Evolutionary conservation across 2,329 filamentous ascomycete species (phyloP).

Genomic region (Apiospora hydei): DNA sequence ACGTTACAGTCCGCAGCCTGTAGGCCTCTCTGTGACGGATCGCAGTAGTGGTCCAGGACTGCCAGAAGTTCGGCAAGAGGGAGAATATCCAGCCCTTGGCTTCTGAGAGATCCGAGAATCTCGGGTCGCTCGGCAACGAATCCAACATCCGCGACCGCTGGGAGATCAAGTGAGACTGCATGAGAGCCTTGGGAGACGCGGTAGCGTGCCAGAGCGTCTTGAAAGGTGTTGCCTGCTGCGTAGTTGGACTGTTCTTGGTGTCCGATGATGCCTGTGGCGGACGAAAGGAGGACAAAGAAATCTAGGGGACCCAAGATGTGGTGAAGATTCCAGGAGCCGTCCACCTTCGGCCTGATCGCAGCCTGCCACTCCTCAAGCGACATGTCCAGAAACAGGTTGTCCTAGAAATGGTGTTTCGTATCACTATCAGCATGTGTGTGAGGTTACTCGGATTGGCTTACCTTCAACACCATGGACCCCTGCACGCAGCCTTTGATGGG

Average conservation of each 20-base stretch:
- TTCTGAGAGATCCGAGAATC: conserved; percentile 32
- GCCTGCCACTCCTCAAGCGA: neutral
- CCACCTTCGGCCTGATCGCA: conserved; percentile 1
- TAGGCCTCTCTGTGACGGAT: conserved; percentile 9
- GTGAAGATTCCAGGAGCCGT: conserved; percentile 16
- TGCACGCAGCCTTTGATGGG: conserved; percentile 31
- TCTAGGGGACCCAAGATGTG: neutral
- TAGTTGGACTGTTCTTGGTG: conserved; percentile 4
- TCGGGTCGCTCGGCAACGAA: conserved; percentile 36
- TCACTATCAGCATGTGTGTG: neutral
- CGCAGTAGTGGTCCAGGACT: conserved; percentile 38
- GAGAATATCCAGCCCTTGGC: conserved; percentile 28
- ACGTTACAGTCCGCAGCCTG: conserved; percentile 31
- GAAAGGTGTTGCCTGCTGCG: conserved; percentile 23
- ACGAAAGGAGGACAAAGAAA: conserved; percentile 13
- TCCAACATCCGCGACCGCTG: conserved; percentile 30
- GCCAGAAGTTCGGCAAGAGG: conserved; percentile 30
- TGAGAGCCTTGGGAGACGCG: conserved; percentile 31
- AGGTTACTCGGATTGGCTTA: neutral
- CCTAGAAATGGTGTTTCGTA: neutral
- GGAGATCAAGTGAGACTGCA: conserved; percentile 34
- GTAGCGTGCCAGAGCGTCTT: conserved; percentile 35
- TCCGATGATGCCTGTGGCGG: neutral
- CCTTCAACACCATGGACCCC: conserved; percentile 35
- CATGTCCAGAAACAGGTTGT: neutral